Base-by-base conservation (phyloP, 371 early-diverging fungal genomes). In the Mucor saturninus region DNA sequence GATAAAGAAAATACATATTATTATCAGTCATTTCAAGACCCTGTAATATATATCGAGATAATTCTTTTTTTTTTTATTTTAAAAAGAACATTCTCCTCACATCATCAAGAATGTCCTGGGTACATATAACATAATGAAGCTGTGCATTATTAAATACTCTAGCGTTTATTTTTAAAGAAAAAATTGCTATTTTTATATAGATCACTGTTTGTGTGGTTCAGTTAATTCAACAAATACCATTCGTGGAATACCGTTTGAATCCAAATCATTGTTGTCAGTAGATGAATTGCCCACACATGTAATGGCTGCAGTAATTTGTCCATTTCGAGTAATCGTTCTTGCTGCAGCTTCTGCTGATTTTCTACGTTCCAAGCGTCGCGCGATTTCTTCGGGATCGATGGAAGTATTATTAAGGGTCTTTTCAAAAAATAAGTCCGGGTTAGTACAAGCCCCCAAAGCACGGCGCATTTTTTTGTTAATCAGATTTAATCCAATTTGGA, bases 401-500 rank as follows among this genome's bases (percentile, higher is more conserved):
- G 54, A 54, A 4, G 39, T 46, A 32, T 50, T 51, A 32, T 42
- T 76, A 28, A 26, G 70, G 2, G 62, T 42, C 55, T 59, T 73
- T 55, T 69, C 67, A 61, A 88, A 87, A 35, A 88, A 85, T 40
- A 74, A 62, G 53, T 89, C 88, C 4, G 95, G 95, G 37, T 84
- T 83, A 42, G 89, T 90, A 55, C 94, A 86, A 9, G 90, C 79
- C 4, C 94, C 94, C 26, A 96, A 66, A 2, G 93, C 93, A 13
- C 95, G 82, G 9, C 87, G 76, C 83, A 91, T 80, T 45, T 84
- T 81, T 8, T 72, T 69, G 10, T 81, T 90, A 50, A 96, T 69
- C 56, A 91, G 88, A 4, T 77, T 79, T 28, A 94, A 68, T 2
- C 96, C 96, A 13, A 95, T 86, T 79, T 93, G 89, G 72, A 87